Evolutionary conservation across 108 stramenopile species (phyloP).

Genomic region (Nitzschia sp.): DNA sequence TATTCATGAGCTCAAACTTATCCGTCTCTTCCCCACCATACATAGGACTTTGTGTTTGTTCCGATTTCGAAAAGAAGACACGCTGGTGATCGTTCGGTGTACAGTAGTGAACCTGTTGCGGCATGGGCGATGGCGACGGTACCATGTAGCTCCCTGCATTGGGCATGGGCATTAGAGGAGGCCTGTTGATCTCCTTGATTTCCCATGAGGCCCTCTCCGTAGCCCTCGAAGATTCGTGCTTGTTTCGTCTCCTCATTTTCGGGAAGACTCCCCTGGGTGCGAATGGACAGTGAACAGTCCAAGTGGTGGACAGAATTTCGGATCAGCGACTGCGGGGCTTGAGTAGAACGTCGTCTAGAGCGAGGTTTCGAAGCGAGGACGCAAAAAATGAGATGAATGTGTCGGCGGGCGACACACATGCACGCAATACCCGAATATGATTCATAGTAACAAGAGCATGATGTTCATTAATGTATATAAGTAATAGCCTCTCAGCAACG

Average conservation of each 20-base stretch:
- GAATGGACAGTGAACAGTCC: too few species aligned
- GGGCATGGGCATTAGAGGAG: constrained; percentile 10
- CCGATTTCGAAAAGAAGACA: constrained; percentile 15
- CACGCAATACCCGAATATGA: too few species aligned
- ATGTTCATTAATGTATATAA: too few species aligned
- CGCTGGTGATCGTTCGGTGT: not conserved
- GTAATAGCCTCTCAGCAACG: too few species aligned
- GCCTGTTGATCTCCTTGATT: not conserved
- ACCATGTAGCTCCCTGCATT: not conserved
- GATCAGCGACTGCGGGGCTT: too few species aligned
- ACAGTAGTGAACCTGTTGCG: not conserved
- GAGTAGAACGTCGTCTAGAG: too few species aligned
- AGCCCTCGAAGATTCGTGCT: not conserved
- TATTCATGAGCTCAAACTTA: constrained; percentile 48
- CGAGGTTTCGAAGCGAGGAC: too few species aligned
- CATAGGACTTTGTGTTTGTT: not conserved
- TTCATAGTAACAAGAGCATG: too few species aligned
- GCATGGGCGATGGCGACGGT: not conserved
- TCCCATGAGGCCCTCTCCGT: not conserved
- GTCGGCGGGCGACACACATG: too few species aligned
- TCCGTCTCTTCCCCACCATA: constrained; percentile 22
- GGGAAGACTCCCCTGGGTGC: too few species aligned
- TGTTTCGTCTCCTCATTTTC: not conserved
- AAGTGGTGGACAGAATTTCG: too few species aligned
- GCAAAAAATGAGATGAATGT: too few species aligned